phyloP scores from a whole-genome alignment of 2,329 filamentous ascomycete species.

The Claviceps arundinis region DNA sequence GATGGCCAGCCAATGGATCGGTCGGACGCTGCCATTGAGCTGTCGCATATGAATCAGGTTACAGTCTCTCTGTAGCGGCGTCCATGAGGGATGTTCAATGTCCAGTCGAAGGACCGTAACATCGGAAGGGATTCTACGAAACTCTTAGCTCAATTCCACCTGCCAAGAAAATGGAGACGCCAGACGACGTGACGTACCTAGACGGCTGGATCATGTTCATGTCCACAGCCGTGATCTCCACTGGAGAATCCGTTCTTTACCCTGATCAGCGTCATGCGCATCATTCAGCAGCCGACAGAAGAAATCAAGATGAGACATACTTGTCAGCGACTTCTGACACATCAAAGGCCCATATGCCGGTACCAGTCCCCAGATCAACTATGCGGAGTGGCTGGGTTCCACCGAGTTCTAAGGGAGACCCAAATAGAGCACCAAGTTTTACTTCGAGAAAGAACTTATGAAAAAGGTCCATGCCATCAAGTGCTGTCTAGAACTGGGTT shows the following conservation, averaged over 20 bases:
- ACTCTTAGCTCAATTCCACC: constrained; percentile 7
- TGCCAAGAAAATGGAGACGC: too few species aligned
- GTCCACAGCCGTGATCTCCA: constrained; percentile 24
- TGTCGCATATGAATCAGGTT: constrained; percentile 77
- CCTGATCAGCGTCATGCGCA: background rate
- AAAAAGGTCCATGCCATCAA: constrained; percentile 68
- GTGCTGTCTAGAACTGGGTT: constrained; percentile 42
- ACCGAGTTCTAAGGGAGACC: constrained; percentile 7
- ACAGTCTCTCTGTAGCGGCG: constrained; percentile 35
- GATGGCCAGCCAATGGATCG: constrained; percentile 52
- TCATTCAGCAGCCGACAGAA: background rate
- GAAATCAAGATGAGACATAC: background rate
- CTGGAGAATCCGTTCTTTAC: background rate
- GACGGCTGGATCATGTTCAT: constrained; percentile 27
- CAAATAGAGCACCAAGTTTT: constrained; percentile 30
- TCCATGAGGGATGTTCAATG: constrained; percentile 60
- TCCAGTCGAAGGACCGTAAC: constrained; percentile 46
- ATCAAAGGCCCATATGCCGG: constrained; percentile 83
- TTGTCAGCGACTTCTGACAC: constrained; percentile 42
- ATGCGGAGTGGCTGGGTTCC: constrained; percentile 23
- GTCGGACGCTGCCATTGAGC: constrained; percentile 62
- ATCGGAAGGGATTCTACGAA: constrained; percentile 55
- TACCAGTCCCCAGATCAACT: constrained; percentile 67
- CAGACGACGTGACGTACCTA: constrained; percentile 15
- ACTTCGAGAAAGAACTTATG: constrained; percentile 63